These are phyloP conservation scores for Sisymbrium irio DNA, from an alignment of 345 rosid genomes.

Conservation along the genomic window DNA sequence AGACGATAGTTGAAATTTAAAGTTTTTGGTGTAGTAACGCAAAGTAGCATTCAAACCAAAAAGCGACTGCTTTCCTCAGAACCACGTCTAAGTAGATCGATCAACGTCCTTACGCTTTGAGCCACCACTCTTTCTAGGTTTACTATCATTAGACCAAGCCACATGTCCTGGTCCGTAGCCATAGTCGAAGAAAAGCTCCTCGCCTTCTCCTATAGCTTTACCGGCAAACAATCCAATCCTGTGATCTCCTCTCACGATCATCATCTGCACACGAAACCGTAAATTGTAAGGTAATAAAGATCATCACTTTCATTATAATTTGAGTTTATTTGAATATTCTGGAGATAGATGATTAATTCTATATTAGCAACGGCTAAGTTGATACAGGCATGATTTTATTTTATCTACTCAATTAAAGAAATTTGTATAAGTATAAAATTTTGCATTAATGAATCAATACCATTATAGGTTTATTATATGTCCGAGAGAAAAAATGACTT, in stretches of 20 bases:
- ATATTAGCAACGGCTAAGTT: neutral
- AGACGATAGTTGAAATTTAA: neutral
- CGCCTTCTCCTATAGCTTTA: slow-evolving; percentile 73
- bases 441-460: neutral
- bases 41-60: neutral
- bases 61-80: neutral
- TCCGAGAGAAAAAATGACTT: neutral
- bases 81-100: neutral
- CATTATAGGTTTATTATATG: neutral
- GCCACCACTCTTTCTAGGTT: slow-evolving; percentile 49
- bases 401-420: neutral
- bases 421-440: neutral
- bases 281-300: neutral
- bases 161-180: slow-evolving; percentile 76
- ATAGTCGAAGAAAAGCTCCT: slow-evolving; percentile 82
- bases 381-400: neutral
- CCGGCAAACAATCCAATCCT: slow-evolving; percentile 79
- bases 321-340: neutral
- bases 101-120: slow-evolving; percentile 24
- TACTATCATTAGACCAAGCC: slow-evolving; percentile 45
- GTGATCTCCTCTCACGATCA: slow-evolving; percentile 91
- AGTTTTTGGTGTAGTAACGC: neutral
- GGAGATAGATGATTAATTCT: neutral
- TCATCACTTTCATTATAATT: neutral
- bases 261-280: slow-evolving; percentile 45